Conservation (phyloP, 2,329 filamentous ascomycete genomes). For the Fusarium anguioides region DNA sequence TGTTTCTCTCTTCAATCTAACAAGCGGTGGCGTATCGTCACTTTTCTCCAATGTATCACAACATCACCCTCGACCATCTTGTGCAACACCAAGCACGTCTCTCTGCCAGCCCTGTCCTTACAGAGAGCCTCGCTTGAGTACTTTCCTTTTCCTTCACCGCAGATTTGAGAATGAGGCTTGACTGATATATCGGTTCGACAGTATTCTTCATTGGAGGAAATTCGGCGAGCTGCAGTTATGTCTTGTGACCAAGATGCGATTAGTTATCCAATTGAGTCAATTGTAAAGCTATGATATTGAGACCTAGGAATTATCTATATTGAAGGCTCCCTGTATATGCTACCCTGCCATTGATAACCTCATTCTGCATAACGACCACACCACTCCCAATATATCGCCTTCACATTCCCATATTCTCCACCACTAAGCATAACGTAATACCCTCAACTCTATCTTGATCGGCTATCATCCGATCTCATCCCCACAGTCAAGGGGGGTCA, state of each 20-base stretch:
- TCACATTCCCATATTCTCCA: background rate
- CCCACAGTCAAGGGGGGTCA: background rate
- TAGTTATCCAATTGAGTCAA: background rate
- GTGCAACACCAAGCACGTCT: constrained; percentile 20
- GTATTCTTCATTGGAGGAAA: constrained; percentile 7
- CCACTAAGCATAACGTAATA: background rate
- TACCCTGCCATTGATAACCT: no score
- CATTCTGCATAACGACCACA: background rate
- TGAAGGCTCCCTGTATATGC: no score
- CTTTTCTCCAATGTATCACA: constrained; percentile 16
- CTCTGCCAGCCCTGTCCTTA: constrained; percentile 6
- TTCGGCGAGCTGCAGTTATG: constrained; percentile 31
- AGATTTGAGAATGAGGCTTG: constrained; percentile 19
- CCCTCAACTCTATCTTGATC: background rate
- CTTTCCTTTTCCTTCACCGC: constrained; percentile 25
- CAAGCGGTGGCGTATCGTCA: constrained; percentile 34
- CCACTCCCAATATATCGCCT: background rate
- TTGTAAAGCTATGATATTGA: background rate
- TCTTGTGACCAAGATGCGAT: background rate
- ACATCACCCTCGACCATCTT: constrained; percentile 27
- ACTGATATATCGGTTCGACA: constrained; percentile 15
- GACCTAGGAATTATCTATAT: no score
- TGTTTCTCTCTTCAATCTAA: constrained; percentile 2
- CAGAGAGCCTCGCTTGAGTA: background rate
- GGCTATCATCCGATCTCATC: constrained; percentile 3